Conservation (phyloP, 2,329 filamentous ascomycete genomes). For the Ophiostoma himal-ulmi region DNA sequence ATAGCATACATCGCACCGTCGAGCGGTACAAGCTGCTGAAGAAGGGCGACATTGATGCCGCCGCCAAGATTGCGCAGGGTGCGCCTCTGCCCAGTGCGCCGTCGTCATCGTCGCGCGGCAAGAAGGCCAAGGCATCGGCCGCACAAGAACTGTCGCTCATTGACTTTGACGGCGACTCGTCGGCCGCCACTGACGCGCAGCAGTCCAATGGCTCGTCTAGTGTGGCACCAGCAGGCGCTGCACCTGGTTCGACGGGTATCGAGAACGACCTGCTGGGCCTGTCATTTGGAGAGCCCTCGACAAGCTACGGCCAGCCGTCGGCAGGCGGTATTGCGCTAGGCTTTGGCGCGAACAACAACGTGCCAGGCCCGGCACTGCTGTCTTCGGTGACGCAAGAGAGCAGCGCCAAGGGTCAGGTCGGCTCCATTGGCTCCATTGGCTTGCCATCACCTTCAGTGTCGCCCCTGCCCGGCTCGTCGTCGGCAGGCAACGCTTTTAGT, state of each 20-base stretch:
- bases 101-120: conserved; percentile 33
- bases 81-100: conserved; percentile 42
- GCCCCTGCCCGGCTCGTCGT: neutral
- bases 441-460: conserved; percentile 23
- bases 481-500: conserved; percentile 43
- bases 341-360: conserved; percentile 61
- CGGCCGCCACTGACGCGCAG: conserved; percentile 37
- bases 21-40: conserved; percentile 94
- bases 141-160: conserved; percentile 81
- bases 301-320: conserved; percentile 55
- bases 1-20: conserved; percentile 95
- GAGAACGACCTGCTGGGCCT: conserved; percentile 89
- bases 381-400: conserved; percentile 59
- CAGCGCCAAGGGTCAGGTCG: conserved; percentile 42
- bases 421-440: conserved; percentile 31
- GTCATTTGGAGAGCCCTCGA: conserved; percentile 62
- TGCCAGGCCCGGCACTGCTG: conserved; percentile 59
- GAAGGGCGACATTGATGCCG: conserved; percentile 82
- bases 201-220: conserved; percentile 32
- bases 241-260: conserved; percentile 53
- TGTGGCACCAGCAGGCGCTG: conserved; percentile 35
- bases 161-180: conserved; percentile 69
- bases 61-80: conserved; percentile 76
- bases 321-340: conserved; percentile 78
- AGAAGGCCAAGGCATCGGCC: conserved; percentile 53